Percentiles rank a stretch among this genome's conserved stretches.
Evolutionary conservation across 768 basidiomycete genomes (phyloP).

Genomic region (Plicaturopsis crispa): DNA sequence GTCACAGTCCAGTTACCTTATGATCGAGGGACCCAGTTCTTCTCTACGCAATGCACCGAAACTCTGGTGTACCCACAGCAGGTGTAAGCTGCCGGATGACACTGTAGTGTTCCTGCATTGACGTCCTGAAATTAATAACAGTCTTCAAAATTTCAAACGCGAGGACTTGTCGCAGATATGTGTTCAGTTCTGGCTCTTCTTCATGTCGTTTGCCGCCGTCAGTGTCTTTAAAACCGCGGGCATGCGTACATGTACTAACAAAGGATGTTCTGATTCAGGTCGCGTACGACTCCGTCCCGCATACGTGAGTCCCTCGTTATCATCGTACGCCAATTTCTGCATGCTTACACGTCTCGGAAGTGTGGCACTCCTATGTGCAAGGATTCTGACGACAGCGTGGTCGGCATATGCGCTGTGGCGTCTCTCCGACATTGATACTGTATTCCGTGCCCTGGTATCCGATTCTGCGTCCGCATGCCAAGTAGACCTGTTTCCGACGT

Average conservation of each 20-base stretch:
- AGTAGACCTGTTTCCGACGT: conserved; percentile 36
- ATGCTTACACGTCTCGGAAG: conserved; percentile 16
- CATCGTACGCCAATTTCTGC: background rate
- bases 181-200: conserved; percentile 48
- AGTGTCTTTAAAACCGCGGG: too few relatives aligned
- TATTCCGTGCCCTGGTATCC: conserved; percentile 30
- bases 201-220: conserved; percentile 41
- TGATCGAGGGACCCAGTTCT: conserved; percentile 11
- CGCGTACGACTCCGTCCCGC: conserved; percentile 45
- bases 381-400: conserved; percentile 40
- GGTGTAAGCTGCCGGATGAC: too few relatives aligned
- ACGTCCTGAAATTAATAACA: conserved; percentile 10
- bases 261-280: too few relatives aligned
- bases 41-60: conserved; percentile 34
- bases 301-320: conserved; percentile 29
- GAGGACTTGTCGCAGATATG: conserved; percentile 41
- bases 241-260: too few relatives aligned
- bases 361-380: conserved; percentile 40
- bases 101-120: background rate
- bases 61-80: conserved; percentile 36
- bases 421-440: conserved; percentile 23
- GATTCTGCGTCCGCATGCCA: conserved; percentile 37
- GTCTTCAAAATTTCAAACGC: conserved; percentile 33
- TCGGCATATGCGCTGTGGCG: conserved; percentile 44
- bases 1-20: conserved; percentile 19